phyloP scores from a whole-genome alignment of 164 flowering plant genomes.

The Amborella trichopoda region DNA sequence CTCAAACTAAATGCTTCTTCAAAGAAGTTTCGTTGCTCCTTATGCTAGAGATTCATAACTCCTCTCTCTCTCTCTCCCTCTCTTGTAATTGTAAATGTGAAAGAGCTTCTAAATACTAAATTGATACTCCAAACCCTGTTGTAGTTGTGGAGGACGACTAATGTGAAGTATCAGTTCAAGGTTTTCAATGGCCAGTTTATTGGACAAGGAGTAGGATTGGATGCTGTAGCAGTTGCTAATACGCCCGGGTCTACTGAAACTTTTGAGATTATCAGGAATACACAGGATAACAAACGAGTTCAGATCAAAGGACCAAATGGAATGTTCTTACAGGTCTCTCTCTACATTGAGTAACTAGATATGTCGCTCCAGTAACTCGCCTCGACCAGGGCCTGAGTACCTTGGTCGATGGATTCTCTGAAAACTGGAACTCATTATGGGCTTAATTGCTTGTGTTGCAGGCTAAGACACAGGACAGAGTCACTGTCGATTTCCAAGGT shows the following conservation, averaged over 20 bases:
- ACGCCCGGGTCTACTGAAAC: constrained; percentile 20
- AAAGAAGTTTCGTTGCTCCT: background rate
- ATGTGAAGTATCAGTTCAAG: constrained; percentile 33
- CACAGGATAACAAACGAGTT: constrained; percentile 21
- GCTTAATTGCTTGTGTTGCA: too few species aligned
- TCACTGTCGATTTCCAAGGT: constrained; percentile 38
- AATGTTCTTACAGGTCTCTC: constrained; percentile 20
- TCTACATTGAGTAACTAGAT: too few species aligned
- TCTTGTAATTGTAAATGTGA: too few species aligned
- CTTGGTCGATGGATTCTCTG: too few species aligned
- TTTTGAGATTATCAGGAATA: constrained; percentile 37
- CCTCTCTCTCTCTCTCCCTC: background rate
- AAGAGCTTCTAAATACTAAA: too few species aligned
- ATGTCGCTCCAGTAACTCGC: too few species aligned
- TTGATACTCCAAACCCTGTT: too few species aligned
- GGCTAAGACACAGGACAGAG: constrained; percentile 21
- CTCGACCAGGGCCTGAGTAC: too few species aligned
- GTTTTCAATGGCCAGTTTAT: constrained; percentile 45
- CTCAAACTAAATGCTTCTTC: too few species aligned
- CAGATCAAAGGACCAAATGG: constrained; percentile 55
- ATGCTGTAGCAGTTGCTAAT: constrained; percentile 22
- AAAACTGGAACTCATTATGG: too few species aligned
- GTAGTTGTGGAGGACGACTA: constrained; percentile 62
- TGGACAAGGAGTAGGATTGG: constrained; percentile 21
- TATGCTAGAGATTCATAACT: background rate